Base-by-base conservation (phyloP, 2,329 filamentous ascomycete species). In the Sclerotinia borealis region DNA sequence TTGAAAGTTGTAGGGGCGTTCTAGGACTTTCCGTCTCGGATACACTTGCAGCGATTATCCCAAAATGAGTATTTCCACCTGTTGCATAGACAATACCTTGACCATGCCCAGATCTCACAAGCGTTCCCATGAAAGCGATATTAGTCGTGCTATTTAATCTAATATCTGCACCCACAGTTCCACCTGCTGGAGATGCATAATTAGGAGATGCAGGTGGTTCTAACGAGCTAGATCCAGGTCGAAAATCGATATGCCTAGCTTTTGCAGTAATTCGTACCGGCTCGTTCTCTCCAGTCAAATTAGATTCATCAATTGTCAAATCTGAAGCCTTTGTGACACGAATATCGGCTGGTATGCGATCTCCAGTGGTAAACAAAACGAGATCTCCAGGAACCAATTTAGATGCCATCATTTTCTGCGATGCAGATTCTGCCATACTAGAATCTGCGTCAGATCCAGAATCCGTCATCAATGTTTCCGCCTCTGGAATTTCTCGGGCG, bases 61-160 rank as follows among this genome's bases (percentile, higher is more conserved):
- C 95, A 76, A 99, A 98, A 72, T 98, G 92, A 0, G 96, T 99
- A 64, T 91, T 86, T 37, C 90, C 90, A 62, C 96, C 96, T 8
- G 95, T 99, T 10, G 93, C 92, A 75, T 97, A 96, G n/a, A 99
- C 95, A 68, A 99, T 88, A 49, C 95, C 95, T 75, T 96, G 93
- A 0, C 95, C 95, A 72, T 99, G 89, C 13, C 95, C 95, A 41
- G 93, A 97, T 68, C 93, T 91, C 39, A 99, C 92, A 68, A 99
- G 77, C 3, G 95, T 99, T 34, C 95, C 95, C 93, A 99, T 98
- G 75, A 97, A 98, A 2, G 93, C 95, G 74, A 99, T 93, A 72
- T 99, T 98, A 71, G 89, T 90, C 70, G 88, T 85, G 61, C 90
- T 88, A 66, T 90, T 90, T 58, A 90, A 78, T 55, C 85, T 82